These are phyloP conservation scores for Fusarium sambucinum DNA, from an alignment of 2,329 filamentous ascomycete species.

Conservation along the genomic window DNA sequence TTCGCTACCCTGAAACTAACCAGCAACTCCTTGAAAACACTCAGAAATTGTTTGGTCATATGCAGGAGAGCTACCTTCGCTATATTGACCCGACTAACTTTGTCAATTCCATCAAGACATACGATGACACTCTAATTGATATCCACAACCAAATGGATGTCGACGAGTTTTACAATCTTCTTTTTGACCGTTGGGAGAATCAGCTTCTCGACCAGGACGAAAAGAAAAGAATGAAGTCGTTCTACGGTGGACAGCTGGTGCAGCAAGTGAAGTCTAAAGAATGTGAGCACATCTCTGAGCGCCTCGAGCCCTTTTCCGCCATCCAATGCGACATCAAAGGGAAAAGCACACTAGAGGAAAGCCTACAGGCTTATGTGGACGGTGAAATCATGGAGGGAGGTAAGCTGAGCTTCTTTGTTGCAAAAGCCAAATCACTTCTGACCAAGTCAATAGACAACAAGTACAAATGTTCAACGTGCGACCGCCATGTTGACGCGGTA, in stretches of 20 bases:
- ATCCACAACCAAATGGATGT: conserved; percentile 96
- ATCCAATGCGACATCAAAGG: conserved; percentile 98
- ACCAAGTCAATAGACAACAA: conserved; percentile 79
- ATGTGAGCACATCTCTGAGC: conserved; percentile 92
- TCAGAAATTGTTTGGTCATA: conserved; percentile 82
- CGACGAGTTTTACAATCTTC: conserved; percentile 94
- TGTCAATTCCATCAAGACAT: conserved; percentile 81
- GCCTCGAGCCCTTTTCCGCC: conserved; percentile 89
- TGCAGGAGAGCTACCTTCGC: conserved; percentile 85
- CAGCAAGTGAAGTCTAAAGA: conserved; percentile 97
- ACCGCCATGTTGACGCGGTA: conserved; percentile 89
- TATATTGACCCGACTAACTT: conserved; percentile 79
- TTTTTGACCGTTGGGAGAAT: conserved; percentile 91
- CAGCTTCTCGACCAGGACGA: conserved; percentile 77
- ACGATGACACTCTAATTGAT: conserved; percentile 86
- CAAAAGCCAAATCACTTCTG: conserved; percentile 5
- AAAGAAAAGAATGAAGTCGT: conserved; percentile 80
- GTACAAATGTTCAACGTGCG: conserved; percentile 94
- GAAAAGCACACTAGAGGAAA: conserved; percentile 85
- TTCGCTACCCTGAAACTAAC: conserved; percentile 65
- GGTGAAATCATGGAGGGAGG: conserved; percentile 96
- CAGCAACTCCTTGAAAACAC: conserved; percentile 81
- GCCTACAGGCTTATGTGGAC: conserved; percentile 93
- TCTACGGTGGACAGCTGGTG: conserved; percentile 92
- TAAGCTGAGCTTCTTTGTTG: conserved; percentile 50